Base-by-base conservation (phyloP, 768 basidiomycete species). In the Tricholoma hemisulphureum region DNA sequence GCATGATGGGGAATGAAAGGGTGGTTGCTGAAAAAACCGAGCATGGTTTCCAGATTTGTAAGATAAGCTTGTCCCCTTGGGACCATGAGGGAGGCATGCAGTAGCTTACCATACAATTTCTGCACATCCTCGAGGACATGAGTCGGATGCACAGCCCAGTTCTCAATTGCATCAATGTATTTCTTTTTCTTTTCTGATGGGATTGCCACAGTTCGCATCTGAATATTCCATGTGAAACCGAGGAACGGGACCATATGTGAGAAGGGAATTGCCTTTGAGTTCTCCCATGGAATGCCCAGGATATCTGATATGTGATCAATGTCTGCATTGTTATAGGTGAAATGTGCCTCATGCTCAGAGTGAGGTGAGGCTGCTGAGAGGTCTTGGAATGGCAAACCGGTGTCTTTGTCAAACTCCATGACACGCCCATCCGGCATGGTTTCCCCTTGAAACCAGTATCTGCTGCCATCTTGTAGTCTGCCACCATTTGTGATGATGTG, bases 71-170 rank as follows among this genome's bases (percentile, higher is more conserved):
- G 55, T 1, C 72, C 77, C 6, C 1, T 32, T 1, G 64, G 66
- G 1, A 73, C 16, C 2, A 74, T 56, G 0, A 61, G 48, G 23
- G 57, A 59, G n/a, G n/a, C n/a, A n/a, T n/a, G n/a, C n/a, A n/a
- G n/a, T n/a, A 0, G 69, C 46, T 78, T 77, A 0, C 77, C 70
- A 31, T 73, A 66, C 0, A 77, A 63, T n/a, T 62, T 65, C n/a
- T 68, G 55, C 11, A 71, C 66, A 3, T 78, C 67, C 10, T 63
- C 29, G 9, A 72, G 62, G 23, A 41, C 55, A 51, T n/a, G n/a
- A n/a, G n/a, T n/a, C n/a, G n/a, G n/a, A n/a, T n/a, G n/a, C n/a
- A n/a, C n/a, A n/a, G n/a, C n/a, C n/a, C n/a, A n/a, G n/a, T n/a
- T n/a, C n/a, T n/a, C n/a, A n/a, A n/a, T n/a, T n/a, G n/a, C n/a